Evolutionary conservation across 805 yeast species (phyloP).

Genomic region (Yarrowia sp.): DNA sequence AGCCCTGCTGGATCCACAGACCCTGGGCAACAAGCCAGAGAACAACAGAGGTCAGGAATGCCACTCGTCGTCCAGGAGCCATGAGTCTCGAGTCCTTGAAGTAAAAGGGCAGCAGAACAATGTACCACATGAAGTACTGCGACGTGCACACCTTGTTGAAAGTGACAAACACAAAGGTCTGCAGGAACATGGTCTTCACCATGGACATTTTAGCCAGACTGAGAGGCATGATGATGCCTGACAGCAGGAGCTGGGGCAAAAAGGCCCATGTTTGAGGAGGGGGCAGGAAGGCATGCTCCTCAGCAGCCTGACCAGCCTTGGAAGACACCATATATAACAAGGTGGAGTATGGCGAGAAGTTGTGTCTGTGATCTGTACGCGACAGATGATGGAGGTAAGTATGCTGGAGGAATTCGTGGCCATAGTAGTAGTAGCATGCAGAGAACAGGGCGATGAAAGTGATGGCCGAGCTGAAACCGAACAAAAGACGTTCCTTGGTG

Average conservation of each 20-base stretch:
- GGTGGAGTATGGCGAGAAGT: slow-evolving; percentile 86
- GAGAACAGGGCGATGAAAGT: slow-evolving; percentile 59
- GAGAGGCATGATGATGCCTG: slow-evolving; percentile 66
- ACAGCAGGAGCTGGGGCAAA: slow-evolving; percentile 75
- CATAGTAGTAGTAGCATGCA: slow-evolving; percentile 73
- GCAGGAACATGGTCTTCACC: slow-evolving; percentile 68
- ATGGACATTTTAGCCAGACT: slow-evolving; percentile 55
- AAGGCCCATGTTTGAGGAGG: slow-evolving; percentile 65
- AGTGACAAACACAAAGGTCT: slow-evolving; percentile 77
- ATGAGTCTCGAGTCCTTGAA: slow-evolving; percentile 53
- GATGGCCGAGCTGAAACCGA: slow-evolving; percentile 53
- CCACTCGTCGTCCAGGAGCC: slow-evolving; percentile 42
- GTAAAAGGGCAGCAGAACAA: slow-evolving; percentile 81
- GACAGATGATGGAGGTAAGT: slow-evolving; percentile 83
- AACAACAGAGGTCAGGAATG: slow-evolving; percentile 48
- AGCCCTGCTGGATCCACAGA: slow-evolving; percentile 80
- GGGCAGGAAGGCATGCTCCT: slow-evolving; percentile 1
- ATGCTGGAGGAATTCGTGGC: slow-evolving; percentile 74
- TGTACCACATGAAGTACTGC: slow-evolving; percentile 95
- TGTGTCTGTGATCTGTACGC: slow-evolving; percentile 92
- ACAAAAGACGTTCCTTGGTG: slow-evolving; percentile 55
- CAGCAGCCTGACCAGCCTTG: slow-evolving; percentile 48
- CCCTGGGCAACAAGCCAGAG: slow-evolving; percentile 79
- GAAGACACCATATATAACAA: slow-evolving; percentile 57
- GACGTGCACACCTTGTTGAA: slow-evolving; percentile 88